These are phyloP conservation scores for Ogataea methanolica DNA, from an alignment of 805 yeast genomes.

Conservation along the genomic window DNA sequence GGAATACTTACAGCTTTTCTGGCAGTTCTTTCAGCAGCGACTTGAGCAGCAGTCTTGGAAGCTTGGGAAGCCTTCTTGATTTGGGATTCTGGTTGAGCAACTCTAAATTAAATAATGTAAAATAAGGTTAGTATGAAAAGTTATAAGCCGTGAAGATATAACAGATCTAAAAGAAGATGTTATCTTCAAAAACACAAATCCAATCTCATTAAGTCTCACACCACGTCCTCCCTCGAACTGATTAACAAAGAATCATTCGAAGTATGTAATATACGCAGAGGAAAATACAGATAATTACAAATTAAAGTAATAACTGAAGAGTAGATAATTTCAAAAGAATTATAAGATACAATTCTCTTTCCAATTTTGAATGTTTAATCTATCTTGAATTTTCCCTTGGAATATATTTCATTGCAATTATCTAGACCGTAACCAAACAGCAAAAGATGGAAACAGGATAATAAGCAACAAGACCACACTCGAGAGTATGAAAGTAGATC, in stretches of 20 bases:
- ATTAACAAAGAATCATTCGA: constrained; percentile 25
- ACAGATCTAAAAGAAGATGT: neutral
- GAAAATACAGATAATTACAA: constrained; percentile 23
- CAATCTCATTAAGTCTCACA: constrained; percentile 5
- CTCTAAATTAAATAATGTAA: constrained; percentile 28
- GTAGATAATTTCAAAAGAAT: constrained; percentile 3
- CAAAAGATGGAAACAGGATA: constrained; percentile 1
- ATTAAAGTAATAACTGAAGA: constrained; percentile 1
- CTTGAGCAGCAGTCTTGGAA: constrained; percentile 70
- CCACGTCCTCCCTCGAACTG: constrained; percentile 25
- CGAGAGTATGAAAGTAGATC: constrained; percentile 18
- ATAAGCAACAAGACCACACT: constrained; percentile 26
- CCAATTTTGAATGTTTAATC: constrained; percentile 2
- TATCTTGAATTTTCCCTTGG: constrained; percentile 30
- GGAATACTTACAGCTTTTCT: constrained; percentile 71
- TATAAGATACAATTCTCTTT: constrained; percentile 3
- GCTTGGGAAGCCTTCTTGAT: constrained; percentile 77
- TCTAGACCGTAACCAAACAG: neutral
- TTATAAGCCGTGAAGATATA: constrained; percentile 12
- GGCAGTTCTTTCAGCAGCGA: constrained; percentile 75
- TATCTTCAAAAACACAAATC: constrained; percentile 2
- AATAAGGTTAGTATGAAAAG: constrained; percentile 3
- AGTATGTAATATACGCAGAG: constrained; percentile 27
- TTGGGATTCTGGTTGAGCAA: constrained; percentile 75
- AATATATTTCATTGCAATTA: constrained; percentile 27